Percentiles rank a stretch among this genome's conserved stretches.
phyloP scores from a whole-genome alignment of 2,329 filamentous ascomycete genomes.

The Pseudodiploospora longispora region DNA sequence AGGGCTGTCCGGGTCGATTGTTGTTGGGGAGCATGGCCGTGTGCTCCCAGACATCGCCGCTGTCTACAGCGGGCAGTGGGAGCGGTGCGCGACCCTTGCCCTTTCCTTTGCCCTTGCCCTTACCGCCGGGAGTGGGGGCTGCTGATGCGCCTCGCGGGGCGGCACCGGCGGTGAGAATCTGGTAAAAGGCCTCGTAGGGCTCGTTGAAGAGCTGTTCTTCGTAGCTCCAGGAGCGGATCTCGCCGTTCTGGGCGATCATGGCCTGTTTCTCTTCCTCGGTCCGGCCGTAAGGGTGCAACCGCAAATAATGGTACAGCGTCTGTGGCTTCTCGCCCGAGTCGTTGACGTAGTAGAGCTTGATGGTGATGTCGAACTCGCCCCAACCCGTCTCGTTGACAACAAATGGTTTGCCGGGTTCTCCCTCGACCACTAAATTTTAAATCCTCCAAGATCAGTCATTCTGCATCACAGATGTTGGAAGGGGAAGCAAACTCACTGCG shows the following conservation, averaged over 20 bases:
- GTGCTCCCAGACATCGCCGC: conserved; percentile 52
- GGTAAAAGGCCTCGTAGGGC: conserved; percentile 86
- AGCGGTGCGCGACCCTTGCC: conserved; percentile 33
- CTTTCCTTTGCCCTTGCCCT: conserved; percentile 37
- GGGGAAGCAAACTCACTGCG: conserved; percentile 48
- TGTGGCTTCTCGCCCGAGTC: conserved; percentile 89
- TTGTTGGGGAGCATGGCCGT: conserved; percentile 67
- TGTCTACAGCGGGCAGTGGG: conserved; percentile 26
- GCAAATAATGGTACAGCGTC: conserved; percentile 87
- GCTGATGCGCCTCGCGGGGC: conserved; percentile 39
- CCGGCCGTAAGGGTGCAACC: conserved; percentile 82
- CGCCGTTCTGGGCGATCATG: conserved; percentile 48
- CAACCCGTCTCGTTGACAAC: conserved; percentile 88
- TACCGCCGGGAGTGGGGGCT: conserved; percentile 26
- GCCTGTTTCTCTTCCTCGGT: conserved; percentile 64
- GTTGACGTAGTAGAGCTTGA: conserved; percentile 87
- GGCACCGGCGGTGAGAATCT: conserved; percentile 69
- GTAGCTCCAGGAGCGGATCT: conserved; percentile 73
- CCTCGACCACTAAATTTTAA: conserved; percentile 54
- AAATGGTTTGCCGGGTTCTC: conserved; percentile 61
- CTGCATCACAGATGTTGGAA: background rate
- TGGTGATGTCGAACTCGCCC: conserved; percentile 95
- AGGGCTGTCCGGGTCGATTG: conserved; percentile 61
- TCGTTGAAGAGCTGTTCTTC: conserved; percentile 98
- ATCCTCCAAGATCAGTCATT: background rate